Evolutionary conservation across 2,329 filamentous ascomycete genomes (phyloP), one percentile per base, ranked within the genome.

Genomic region (Penicillium sp.): DNA sequence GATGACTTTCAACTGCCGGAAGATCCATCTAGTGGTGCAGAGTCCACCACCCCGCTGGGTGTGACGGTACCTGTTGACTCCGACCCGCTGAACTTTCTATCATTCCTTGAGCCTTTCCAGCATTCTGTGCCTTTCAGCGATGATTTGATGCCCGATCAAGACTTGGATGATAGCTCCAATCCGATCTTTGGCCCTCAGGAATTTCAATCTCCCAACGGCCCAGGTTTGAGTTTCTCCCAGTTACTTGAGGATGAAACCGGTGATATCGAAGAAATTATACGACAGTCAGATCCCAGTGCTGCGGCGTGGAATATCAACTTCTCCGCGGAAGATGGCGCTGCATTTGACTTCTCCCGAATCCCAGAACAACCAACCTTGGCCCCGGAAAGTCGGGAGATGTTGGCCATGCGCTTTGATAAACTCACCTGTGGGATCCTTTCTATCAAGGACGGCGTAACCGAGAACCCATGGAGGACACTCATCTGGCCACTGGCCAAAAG

Each of bases 401-500:
- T 89, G 18, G 80, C 84, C 44, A 67, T 83, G 44, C 80, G 84
- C 21, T 89, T 87, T 61, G 83, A 88, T 62, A 80, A 78, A 57
- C 75, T 85, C 50, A 89, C 86, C 0, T 89, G 86, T 64, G 85
- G 85, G 3, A 87, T 90, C 42, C 74, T 89, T 17, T 89, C 86
- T 0, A 78, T 89, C 45, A 89, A 88, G 63, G 85, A 89, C 66
- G 86, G 86, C 0, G 78, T 80, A 6, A 82, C 78, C 1, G 87
- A 89, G 60, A 90, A 89, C 63, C 86, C 86, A 2, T 90, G 87
- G 87, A 79, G 85, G 23, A 88, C 81, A 5, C 74, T 87, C 39
- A 76, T 90, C n/a, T 88, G 85, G 84, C 86, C 87, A 1, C 70
- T 90, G 41, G 84, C 85, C 3, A 78, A 78, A 58, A 78, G 84